Base-by-base conservation (phyloP, 441 rosid species). In the Euphorbia corollata region DNA sequence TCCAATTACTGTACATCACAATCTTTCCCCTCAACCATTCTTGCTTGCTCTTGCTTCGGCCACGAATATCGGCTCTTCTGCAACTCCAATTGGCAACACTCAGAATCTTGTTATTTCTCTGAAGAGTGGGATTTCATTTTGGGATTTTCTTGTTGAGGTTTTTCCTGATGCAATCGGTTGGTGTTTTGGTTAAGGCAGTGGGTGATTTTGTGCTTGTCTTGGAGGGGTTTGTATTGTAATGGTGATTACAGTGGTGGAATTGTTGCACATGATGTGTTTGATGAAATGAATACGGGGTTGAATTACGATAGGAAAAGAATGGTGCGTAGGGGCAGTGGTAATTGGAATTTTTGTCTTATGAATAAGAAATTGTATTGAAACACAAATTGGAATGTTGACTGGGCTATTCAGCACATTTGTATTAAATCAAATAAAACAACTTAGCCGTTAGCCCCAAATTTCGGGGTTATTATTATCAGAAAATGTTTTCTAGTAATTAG, bases 81-180 rank as follows among this genome's bases (percentile, higher is more conserved):
- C 88, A 3, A 90, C 97, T 67, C 94, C 93, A 0, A 92, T 90
- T 48, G 97, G 97, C 24, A 92, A 90, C 41, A 97, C 96, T 3
- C 98, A 92, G 68, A 90, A 90, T 73, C 83, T 92, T 67, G 91
- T 90, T 5, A 87, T 92, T 7, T 96, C 94, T 90, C 60, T 80
- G 80, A 64, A 83, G 8, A 13, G 91, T 65, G 71, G 74, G 68
- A 84, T 88, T 68, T 68, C 87, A 0, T 92, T 87, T 10, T 80
- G 87, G 65, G 67, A 19, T 87, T 92, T 75, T 77, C 81, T 38
- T 32, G 50, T 71, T 6, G 92, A 92, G 0, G 65, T 87, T 61
- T 72, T 88, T 24, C 90, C 96, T 2, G 85, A 92, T 0, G 88
- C 84, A 88, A n/a, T 63, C 85, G 0, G 79, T 81, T 6, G 98